These are phyloP conservation scores for Solanum lignicaule DNA, from an alignment of 257 asterid species.

Conservation along the genomic window DNA sequence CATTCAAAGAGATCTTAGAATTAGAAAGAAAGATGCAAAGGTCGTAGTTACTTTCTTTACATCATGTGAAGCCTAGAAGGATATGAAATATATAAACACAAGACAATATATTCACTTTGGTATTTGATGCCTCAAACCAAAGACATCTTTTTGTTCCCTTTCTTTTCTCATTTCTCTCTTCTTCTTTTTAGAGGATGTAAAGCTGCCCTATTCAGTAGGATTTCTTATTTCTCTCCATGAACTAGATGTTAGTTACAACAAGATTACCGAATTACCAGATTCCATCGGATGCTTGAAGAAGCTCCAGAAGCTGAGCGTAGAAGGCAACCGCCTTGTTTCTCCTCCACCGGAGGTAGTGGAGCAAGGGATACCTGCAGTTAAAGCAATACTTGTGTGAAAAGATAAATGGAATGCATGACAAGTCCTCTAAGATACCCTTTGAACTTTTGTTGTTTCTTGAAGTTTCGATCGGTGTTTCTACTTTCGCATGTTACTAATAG, in stretches of 20 bases:
- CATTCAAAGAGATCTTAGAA: background rate
- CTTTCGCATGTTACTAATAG: too few relatives aligned
- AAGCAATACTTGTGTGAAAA: slow-evolving; percentile 51
- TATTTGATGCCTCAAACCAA: background rate
- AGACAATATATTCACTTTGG: background rate
- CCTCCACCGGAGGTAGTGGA: slow-evolving; percentile 61
- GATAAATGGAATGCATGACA: slow-evolving; percentile 36
- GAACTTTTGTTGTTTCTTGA: too few relatives aligned
- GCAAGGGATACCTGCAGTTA: slow-evolving; percentile 43
- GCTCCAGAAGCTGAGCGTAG: slow-evolving; percentile 60
- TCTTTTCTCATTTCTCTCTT: background rate
- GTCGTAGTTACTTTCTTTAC: too few relatives aligned
- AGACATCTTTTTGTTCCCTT: background rate
- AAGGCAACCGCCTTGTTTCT: slow-evolving; percentile 61
- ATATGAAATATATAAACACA: background rate
- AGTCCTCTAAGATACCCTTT: slow-evolving; percentile 17
- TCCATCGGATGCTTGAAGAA: slow-evolving; percentile 66
- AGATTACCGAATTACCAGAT: slow-evolving; percentile 40
- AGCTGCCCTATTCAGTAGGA: slow-evolving; percentile 68
- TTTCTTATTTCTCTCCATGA: slow-evolving; percentile 64
- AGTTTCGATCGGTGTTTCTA: too few relatives aligned
- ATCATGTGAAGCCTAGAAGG: background rate
- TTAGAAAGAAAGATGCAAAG: background rate
- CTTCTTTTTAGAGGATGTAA: background rate
- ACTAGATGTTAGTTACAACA: slow-evolving; percentile 75